phyloP scores from a whole-genome alignment of 345 rosid genomes.

The Excoecaria agallocha region DNA sequence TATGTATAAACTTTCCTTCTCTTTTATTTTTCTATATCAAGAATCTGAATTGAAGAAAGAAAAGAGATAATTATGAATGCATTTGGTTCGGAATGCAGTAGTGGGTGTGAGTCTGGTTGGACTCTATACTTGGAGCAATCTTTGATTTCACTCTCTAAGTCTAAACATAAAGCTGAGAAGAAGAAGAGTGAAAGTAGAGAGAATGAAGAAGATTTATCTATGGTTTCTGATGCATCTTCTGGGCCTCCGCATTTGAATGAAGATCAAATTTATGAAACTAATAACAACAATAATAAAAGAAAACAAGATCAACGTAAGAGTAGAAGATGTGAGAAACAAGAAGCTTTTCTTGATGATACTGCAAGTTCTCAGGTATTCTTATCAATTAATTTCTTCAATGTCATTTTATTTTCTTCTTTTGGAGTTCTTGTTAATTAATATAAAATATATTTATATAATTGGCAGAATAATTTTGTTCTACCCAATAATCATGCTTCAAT shows the following conservation, averaged over 20 bases:
- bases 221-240: constrained; percentile 99
- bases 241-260: constrained; percentile 74
- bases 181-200: too few relatives aligned
- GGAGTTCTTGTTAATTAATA: constrained; percentile 6
- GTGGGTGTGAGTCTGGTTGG: constrained; percentile 99
- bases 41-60: not conserved
- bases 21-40: constrained; percentile 7
- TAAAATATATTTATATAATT: too few relatives aligned
- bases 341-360: constrained; percentile 71
- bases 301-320: constrained; percentile 34
- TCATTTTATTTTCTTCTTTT: not conserved
- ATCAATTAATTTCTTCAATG: not conserved
- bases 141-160: constrained; percentile 36
- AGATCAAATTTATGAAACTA: constrained; percentile 31
- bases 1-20: not conserved
- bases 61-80: constrained; percentile 34
- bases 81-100: constrained; percentile 56
- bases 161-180: constrained; percentile 23
- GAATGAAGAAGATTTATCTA: constrained; percentile 71
- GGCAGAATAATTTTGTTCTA: constrained; percentile 39
- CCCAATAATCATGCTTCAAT: constrained; percentile 39
- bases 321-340: constrained; percentile 31
- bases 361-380: constrained; percentile 55
- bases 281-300: constrained; percentile 25
- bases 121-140: constrained; percentile 86